Evolutionary conservation across 371 early-diverging fungal genomes (phyloP), one percentile per base, ranked within the genome.

Genomic region (Haplosporangium sp.): DNA sequence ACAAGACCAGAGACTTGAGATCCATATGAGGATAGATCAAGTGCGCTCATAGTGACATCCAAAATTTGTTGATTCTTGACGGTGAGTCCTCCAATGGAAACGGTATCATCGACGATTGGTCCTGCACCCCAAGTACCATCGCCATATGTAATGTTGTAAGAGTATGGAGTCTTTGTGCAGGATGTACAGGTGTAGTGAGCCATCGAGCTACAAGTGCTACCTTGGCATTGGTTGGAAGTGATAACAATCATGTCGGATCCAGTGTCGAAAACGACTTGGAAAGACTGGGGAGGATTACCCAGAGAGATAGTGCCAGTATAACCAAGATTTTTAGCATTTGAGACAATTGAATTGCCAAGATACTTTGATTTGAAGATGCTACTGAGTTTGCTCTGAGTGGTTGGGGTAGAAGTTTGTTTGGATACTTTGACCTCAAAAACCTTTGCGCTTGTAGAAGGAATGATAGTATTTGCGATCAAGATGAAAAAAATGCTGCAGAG

Each of bases 171-270:
- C 56, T 67, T 71, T 65, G 75, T 20, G 48, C 81, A 81, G 9
- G 75, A 60, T 42, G 27, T 59, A 53, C 81, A 81, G 13, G 61
- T 69, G 61, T 81, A 81, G 13, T 81, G 81, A 38, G 50, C 57
- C 81, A 81, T 74, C 65, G 65, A 68, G 48, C 38, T 44, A 56
- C 81, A 81, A 45, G 71, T 71, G 15, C 37, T 0, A 11, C 81
- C 81, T 27, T 71, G 66, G n/a, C 81, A 81, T 44, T 65, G 56
- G 66, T 81, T 59, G 7, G 81, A 81, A 47, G 75, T 81, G 64
- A 81, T 53, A 37, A 81, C 81, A 39, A 81, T 75, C 81, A 81
- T 81, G 59, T 81, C 75, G n/a, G 69, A 68, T 37, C 81, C 81
- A 4, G 81, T 81, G 59, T 81, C 81, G 64, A 81, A 81, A 59